Evolutionary conservation across 192 early-diverging fungal genomes (phyloP).

Genomic region (Backusella liffmaniae): DNA sequence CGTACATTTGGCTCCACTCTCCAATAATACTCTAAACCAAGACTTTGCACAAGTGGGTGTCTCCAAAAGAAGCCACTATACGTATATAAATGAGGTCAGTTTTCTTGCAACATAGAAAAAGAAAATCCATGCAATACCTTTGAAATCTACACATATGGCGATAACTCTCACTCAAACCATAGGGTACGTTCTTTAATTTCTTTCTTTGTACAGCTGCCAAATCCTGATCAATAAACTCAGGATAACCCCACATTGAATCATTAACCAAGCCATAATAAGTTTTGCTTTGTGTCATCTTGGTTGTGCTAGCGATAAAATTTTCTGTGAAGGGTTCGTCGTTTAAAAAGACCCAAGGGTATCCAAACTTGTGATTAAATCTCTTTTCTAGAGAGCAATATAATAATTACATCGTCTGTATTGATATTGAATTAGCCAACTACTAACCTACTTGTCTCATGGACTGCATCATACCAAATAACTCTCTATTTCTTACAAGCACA

Average conservation of each 20-base stretch:
- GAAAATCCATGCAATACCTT: neutral
- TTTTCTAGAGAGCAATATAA: slow-evolving; percentile 38
- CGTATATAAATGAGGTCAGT: neutral
- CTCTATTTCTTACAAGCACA: slow-evolving; percentile 69
- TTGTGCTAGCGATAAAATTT: slow-evolving; percentile 60
- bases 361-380: slow-evolving; percentile 69
- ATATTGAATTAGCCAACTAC: neutral
- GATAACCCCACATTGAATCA: slow-evolving; percentile 70
- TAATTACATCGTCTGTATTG: neutral
- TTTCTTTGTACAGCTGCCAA: slow-evolving; percentile 54
- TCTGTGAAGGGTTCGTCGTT: slow-evolving; percentile 77
- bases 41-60: slow-evolving; percentile 46
- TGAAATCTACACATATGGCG: slow-evolving; percentile 83
- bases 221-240: slow-evolving; percentile 65
- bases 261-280: slow-evolving; percentile 67
- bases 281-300: slow-evolving; percentile 41
- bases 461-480: slow-evolving; percentile 54
- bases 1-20: slow-evolving; percentile 55
- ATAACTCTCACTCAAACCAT: slow-evolving; percentile 71
- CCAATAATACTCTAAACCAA: slow-evolving; percentile 58
- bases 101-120: too few relatives aligned
- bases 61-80: slow-evolving; percentile 47
- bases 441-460: slow-evolving; percentile 63
- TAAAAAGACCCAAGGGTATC: slow-evolving; percentile 84
- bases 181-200: slow-evolving; percentile 51